phyloP scores from a whole-genome alignment of 805 yeast species.

The Metschnikowia baotianmanensis region DNA sequence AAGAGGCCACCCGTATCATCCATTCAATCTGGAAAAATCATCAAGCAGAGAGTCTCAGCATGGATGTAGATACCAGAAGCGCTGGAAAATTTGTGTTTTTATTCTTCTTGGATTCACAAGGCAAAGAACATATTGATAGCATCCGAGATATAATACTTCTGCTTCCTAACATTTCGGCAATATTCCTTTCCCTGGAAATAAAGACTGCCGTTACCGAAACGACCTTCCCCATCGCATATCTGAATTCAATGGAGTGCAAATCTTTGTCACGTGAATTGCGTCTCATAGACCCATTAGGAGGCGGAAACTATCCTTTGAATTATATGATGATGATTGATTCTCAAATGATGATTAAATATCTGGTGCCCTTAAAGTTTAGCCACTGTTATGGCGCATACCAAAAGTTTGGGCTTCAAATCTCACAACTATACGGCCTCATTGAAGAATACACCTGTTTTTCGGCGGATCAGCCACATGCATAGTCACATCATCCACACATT shows the following conservation, averaged over 20 bases:
- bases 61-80: conserved; percentile 3
- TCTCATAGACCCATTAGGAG: conserved; percentile 35
- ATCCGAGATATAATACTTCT: conserved; percentile 15
- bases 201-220: background rate
- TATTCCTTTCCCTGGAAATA: conserved; percentile 21
- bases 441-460: conserved; percentile 12
- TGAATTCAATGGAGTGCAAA: conserved; percentile 21
- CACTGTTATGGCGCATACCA: conserved; percentile 19
- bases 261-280: conserved; percentile 24
- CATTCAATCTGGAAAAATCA: background rate
- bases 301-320: conserved; percentile 36
- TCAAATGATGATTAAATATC: conserved; percentile 14
- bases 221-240: conserved; percentile 1
- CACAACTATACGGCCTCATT: conserved; percentile 12
- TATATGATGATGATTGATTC: conserved; percentile 24
- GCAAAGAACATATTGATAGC: conserved; percentile 27
- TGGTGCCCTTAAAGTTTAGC: conserved; percentile 21
- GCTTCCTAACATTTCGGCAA: conserved; percentile 2
- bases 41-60: background rate
- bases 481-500: too few relatives aligned
- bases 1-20: background rate
- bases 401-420: conserved; percentile 21
- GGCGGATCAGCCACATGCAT: too few relatives aligned
- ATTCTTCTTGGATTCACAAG: conserved; percentile 32
- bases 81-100: conserved; percentile 15